Evolutionary conservation across 495 filamentous ascomycete species (phyloP), one percentile per base, ranked within the genome.

Genomic region (Filosporella fistucella): DNA sequence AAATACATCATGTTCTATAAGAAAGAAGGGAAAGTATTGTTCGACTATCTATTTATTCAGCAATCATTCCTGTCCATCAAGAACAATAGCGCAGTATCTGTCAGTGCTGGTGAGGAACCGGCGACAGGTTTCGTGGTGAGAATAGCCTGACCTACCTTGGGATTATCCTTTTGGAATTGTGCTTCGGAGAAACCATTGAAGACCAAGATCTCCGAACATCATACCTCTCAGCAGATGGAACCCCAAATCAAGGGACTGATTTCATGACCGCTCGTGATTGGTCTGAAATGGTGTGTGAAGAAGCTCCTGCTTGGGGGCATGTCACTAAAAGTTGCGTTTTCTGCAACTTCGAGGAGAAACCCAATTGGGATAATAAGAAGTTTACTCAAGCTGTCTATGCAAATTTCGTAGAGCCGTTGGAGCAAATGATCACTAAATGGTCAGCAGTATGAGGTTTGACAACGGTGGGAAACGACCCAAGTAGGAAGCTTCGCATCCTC

Each of bases 1-100:
- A 43, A 33, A 3, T 38, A 60, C 30, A 57, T 65, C 14, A 41
- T 57, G 26, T 63, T 62, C 39, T 52, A 40, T 35, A 18, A 29
- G 6, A 25, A 51, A 33, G 46, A 33, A 3, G 14, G 23, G 0
- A 23, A 45, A 26, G 20, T 58, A 6, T 16, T 50, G 6, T 14
- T 42, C 12, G 50, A 58, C 1, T 24, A 42, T 0, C 55, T 49
- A 16, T 57, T 45, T 22, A 32, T 57, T 3, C 17, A 23, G 1
- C 29, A 54, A 16, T 25, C 1, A 2, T 58, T 58, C 45, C 2
- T 3, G 14, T 51, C 47, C 0, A 37, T 4, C 2, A 43, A 37
- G 22, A 26, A 17, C 4, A 11, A 14, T 16, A n/a, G 21, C 1
- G 4, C 18, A 10, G 36, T 11, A 14, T 25, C 11, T 34, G 23